These are phyloP conservation scores for Mycena leptocephala DNA, from an alignment of 768 basidiomycete genomes.

Conservation along the genomic window DNA sequence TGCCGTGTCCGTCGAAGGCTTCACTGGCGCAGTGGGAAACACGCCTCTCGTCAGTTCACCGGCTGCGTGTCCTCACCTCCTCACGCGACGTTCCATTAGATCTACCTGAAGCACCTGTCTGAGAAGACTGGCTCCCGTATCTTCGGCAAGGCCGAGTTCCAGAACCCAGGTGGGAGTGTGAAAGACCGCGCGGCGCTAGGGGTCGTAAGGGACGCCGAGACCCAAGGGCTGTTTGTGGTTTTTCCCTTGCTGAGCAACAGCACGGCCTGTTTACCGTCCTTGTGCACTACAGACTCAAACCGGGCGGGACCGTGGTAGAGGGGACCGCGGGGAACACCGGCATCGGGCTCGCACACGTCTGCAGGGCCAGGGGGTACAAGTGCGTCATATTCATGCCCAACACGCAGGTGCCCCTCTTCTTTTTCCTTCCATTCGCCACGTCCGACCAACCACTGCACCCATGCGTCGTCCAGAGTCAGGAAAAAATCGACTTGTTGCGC, in stretches of 20 bases:
- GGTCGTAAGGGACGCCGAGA: constrained; percentile 89
- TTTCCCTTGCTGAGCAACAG: neutral
- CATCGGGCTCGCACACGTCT: constrained; percentile 96
- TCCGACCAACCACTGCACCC: neutral
- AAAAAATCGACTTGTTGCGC: constrained; percentile 96
- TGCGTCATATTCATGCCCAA: constrained; percentile 99
- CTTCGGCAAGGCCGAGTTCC: constrained; percentile 97
- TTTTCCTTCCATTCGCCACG: neutral
- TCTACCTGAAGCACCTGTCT: constrained; percentile 86
- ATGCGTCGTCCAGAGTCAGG: constrained; percentile 84
- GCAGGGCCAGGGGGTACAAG: constrained; percentile 92
- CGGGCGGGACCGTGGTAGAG: constrained; percentile 98
- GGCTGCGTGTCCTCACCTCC: neutral
- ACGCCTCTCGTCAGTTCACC: constrained; percentile 84
- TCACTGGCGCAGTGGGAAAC: constrained; percentile 92
- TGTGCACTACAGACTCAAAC: constrained; percentile 70
- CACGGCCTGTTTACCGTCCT: neutral
- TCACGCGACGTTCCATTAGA: constrained; percentile 62
- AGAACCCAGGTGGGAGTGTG: constrained; percentile 98
- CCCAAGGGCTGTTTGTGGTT: constrained; percentile 78
- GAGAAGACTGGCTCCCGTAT: constrained; percentile 88
- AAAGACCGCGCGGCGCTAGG: constrained; percentile 98
- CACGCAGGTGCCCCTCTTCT: constrained; percentile 70
- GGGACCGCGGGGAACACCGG: constrained; percentile 99
- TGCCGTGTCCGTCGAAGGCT: constrained; percentile 78